A percentile compares a stretch with the other conserved stretches of the same genome.
Conservation (phyloP, 2,329 filamentous ascomycete species). For the Periconia sp. region DNA sequence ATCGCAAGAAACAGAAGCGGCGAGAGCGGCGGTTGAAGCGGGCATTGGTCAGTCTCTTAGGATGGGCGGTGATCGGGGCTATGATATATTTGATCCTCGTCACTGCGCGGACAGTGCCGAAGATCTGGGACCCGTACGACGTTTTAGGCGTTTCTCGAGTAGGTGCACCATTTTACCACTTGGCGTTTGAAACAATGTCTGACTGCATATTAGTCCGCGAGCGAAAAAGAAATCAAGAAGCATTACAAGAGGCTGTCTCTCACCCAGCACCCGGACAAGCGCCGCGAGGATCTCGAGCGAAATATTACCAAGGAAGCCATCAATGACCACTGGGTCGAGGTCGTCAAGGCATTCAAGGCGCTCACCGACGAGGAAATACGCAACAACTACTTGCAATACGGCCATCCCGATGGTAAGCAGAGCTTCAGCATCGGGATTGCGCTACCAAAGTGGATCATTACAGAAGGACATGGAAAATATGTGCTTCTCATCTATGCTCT, state of each 20-base stretch:
- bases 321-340: slow-evolving; percentile 89
- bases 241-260: slow-evolving; percentile 87
- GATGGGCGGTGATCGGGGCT: slow-evolving; percentile 83
- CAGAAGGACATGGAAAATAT: slow-evolving; percentile 94
- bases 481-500: slow-evolving; percentile 88
- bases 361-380: slow-evolving; percentile 96
- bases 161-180: slow-evolving; percentile 34
- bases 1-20: slow-evolving; percentile 86
- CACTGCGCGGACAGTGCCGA: slow-evolving; percentile 72
- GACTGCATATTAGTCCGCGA: slow-evolving; percentile 66
- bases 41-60: slow-evolving; percentile 73
- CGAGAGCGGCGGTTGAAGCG: slow-evolving; percentile 89
- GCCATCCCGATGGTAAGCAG: slow-evolving; percentile 97
- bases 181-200: slow-evolving; percentile 16
- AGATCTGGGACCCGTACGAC: slow-evolving; percentile 97
- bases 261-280: slow-evolving; percentile 92
- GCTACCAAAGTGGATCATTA: slow-evolving; percentile 88
- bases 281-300: slow-evolving; percentile 78
- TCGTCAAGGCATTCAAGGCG: slow-evolving; percentile 97
- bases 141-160: slow-evolving; percentile 87
- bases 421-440: slow-evolving; percentile 98
- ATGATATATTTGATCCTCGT: slow-evolving; percentile 92
- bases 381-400: slow-evolving; percentile 95
- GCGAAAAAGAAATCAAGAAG: slow-evolving; percentile 89
- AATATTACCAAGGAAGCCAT: slow-evolving; percentile 87